Base-by-base conservation (phyloP, 2,329 filamentous ascomycete species). In the Pezicula carpinea region DNA sequence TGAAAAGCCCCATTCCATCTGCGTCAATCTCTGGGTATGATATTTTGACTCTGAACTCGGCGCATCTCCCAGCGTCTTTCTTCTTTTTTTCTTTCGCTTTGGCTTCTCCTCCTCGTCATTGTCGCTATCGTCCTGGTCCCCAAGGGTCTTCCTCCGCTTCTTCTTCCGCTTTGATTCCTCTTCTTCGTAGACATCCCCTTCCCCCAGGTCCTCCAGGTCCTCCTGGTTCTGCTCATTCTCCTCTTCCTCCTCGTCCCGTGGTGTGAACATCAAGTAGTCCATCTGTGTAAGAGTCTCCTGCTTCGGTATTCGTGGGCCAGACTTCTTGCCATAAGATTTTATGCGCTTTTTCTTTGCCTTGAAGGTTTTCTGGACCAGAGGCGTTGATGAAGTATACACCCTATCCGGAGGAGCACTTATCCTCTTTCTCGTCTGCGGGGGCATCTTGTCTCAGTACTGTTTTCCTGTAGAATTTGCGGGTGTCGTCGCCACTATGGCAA, bases 261-360 rank as follows among this genome's bases (percentile, higher is more conserved):
- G 39, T 26, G 41, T 26, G 23, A 55, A 31, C 33, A 42, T 50
- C 14, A 59, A 41, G 31, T 50, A 56, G 31, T 54, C 58, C 49
- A 63, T 61, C 46, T 63, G 60, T 18, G 60, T 63, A 15, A 63
- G 56, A 2, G 59, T 63, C 44, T 53, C 46, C 39, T 62, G 55
- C 29, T 51, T 58, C 18, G 51, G 33, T 10, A 57, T 35, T 38
- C 44, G 43, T n/a, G 44, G 21, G 13, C 46, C 41, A 6, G 47
- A 33, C 36, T 54, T 44, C 40, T 56, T 61, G 8, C 57, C 57
- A 54, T 60, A 59, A 5, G 48, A 54, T 35, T 41, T 53, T 14
- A 62, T 38, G 14, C 48, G 48, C 46, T 55, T 62, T 40, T 52
- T 54, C 14, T 26, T 46, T 5, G 40, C 39, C 6, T 53, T 46